phyloP scores from a whole-genome alignment of 208 protist species.

The Lotmaria passim region DNA sequence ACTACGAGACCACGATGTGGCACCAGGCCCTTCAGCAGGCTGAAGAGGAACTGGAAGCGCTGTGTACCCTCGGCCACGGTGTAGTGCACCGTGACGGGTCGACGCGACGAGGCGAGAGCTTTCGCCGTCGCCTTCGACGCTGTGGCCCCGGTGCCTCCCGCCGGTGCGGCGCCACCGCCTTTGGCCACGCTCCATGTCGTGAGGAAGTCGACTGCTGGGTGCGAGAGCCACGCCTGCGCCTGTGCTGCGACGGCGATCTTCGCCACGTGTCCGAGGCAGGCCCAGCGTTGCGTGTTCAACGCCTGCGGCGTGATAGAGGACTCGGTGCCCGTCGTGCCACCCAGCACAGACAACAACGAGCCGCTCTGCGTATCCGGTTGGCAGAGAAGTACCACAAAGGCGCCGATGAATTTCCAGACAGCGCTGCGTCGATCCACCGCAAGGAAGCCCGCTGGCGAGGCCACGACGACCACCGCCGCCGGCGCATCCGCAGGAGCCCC shows the following conservation, averaged over 20 bases:
- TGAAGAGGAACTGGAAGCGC: conserved; percentile 71
- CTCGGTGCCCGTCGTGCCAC: background rate
- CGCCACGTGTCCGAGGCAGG: conserved; percentile 56
- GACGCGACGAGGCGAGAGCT: conserved; percentile 15
- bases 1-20: conserved; percentile 58
- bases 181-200: conserved; percentile 17
- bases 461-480: conserved; percentile 43
- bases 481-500: conserved; percentile 6
- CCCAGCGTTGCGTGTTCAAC: conserved; percentile 55
- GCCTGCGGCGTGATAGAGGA: conserved; percentile 3
- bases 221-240: conserved; percentile 21
- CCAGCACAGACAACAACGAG: conserved; percentile 13
- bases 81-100: conserved; percentile 61
- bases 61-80: conserved; percentile 51
- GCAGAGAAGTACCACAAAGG: conserved; percentile 34
- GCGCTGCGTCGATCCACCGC: conserved; percentile 61
- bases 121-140: background rate
- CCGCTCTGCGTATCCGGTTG: background rate
- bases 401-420: conserved; percentile 74
- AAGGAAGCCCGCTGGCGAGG: conserved; percentile 53
- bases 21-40: conserved; percentile 53
- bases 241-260: conserved; percentile 40
- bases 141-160: conserved; percentile 9
- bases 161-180: background rate
- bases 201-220: conserved; percentile 23